Evolutionary conservation across 495 filamentous ascomycete genomes (phyloP).

Genomic region (Daldinia bambusicola): DNA sequence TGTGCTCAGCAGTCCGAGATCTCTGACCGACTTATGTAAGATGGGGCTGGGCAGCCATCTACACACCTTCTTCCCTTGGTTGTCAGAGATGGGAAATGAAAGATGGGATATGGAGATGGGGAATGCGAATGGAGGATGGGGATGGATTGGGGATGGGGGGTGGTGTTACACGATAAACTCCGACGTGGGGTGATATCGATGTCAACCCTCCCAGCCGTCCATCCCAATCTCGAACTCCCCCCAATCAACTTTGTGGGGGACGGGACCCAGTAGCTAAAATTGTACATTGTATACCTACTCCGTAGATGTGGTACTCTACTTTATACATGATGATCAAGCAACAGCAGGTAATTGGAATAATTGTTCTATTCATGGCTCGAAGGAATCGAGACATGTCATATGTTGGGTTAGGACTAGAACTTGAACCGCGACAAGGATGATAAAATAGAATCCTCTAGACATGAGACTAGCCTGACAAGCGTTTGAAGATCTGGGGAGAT

Average conservation of each 20-base stretch:
- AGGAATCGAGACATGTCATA: constrained; percentile 34
- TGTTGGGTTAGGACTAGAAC: constrained; percentile 15
- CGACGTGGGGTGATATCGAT: constrained; percentile 24
- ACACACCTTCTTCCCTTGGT: not conserved
- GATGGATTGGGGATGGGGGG: not conserved
- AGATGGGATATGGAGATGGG: too few species aligned
- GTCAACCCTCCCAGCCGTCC: constrained; percentile 1
- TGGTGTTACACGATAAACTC: constrained; percentile 32
- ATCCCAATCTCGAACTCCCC: not conserved
- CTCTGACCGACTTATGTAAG: constrained; percentile 29
- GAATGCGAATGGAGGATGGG: too few species aligned
- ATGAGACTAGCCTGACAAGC: constrained; percentile 27
- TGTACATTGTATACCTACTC: not conserved
- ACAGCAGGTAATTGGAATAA: constrained; percentile 1
- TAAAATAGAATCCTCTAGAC: constrained; percentile 18
- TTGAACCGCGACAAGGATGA: constrained; percentile 20
- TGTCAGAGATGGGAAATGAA: not conserved
- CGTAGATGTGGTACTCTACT: too few species aligned
- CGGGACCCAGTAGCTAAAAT: constrained; percentile 33
- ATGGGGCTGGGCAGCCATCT: not conserved
- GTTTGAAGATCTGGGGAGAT: constrained; percentile 18
- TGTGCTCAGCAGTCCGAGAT: constrained; percentile 20
- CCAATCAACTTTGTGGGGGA: constrained; percentile 27
- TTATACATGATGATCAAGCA: too few species aligned
- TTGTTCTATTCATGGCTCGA: constrained; percentile 28